A percentile compares a stretch with the other conserved stretches of the same genome.
phyloP scores from a whole-genome alignment of 176 grass and related monocot genomes.

The Cenchrus purpureus region DNA sequence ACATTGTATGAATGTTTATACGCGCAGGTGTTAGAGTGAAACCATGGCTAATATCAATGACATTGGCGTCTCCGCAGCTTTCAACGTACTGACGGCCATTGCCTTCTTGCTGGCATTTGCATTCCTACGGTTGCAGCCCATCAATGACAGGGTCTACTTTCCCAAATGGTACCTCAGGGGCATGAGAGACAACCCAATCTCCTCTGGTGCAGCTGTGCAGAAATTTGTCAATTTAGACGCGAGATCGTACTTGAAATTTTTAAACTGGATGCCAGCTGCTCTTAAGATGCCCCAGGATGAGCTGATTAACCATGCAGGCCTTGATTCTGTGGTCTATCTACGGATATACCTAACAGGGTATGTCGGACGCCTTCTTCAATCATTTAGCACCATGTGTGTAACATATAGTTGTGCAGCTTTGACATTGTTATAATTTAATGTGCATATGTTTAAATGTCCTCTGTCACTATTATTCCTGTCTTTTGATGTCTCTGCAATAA shows the following conservation, averaged over 20 bases:
- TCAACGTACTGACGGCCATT: slow-evolving; percentile 68
- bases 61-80: slow-evolving; percentile 65
- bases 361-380: background rate
- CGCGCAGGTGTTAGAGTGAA: slow-evolving; percentile 36
- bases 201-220: slow-evolving; percentile 52
- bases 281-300: slow-evolving; percentile 92
- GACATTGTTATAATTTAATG: background rate
- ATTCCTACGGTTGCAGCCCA: slow-evolving; percentile 85
- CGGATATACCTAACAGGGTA: slow-evolving; percentile 95
- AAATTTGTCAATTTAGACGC: slow-evolving; percentile 84
- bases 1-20: background rate
- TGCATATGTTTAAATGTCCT: background rate
- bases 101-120: slow-evolving; percentile 79
- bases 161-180: slow-evolving; percentile 98
- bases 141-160: slow-evolving; percentile 96
- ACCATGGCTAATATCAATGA: slow-evolving; percentile 62
- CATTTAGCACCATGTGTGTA: background rate
- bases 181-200: slow-evolving; percentile 67
- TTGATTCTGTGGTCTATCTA: slow-evolving; percentile 91
- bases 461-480: slow-evolving; percentile 1
- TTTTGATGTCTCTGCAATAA: slow-evolving; percentile 31
- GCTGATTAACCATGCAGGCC: slow-evolving; percentile 89
- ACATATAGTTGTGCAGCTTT: background rate
- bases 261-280: slow-evolving; percentile 85
- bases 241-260: slow-evolving; percentile 77